A percentile compares a stretch with the other conserved stretches of the same genome.
These are phyloP conservation scores for Yamadazyma tumulicola DNA, from an alignment of 805 yeast genomes.

Conservation along the genomic window DNA sequence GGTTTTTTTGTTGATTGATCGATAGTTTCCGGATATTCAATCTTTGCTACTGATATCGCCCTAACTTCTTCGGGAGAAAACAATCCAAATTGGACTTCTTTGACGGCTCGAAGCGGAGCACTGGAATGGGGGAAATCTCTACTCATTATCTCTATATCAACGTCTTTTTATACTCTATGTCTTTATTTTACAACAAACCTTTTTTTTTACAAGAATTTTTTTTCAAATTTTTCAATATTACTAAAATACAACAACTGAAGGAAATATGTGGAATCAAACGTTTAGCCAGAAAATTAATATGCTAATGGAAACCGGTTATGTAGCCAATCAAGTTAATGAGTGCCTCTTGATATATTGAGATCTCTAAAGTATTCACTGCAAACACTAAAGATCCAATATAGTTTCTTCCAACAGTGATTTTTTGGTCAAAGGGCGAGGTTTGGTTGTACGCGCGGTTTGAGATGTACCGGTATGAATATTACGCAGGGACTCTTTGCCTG, in stretches of 20 bases:
- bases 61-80: conserved; percentile 94
- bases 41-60: conserved; percentile 96
- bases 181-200: conserved; percentile 4
- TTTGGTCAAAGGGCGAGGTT: conserved; percentile 10
- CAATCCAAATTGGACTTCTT: conserved; percentile 98
- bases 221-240: conserved; percentile 2
- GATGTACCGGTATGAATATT: conserved; percentile 6
- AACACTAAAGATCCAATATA: background rate
- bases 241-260: too few relatives aligned
- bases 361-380: background rate
- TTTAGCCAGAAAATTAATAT: too few relatives aligned
- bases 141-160: conserved; percentile 28
- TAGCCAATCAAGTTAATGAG: conserved; percentile 33
- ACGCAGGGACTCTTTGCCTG: conserved; percentile 8
- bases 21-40: conserved; percentile 99
- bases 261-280: too few relatives aligned
- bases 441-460: conserved; percentile 7
- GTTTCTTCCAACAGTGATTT: conserved; percentile 2
- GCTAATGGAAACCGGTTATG: conserved; percentile 1
- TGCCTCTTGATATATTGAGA: conserved; percentile 13
- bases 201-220: conserved; percentile 15
- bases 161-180: background rate
- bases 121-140: conserved; percentile 84
- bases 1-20: conserved; percentile 95
- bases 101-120: conserved; percentile 96